These are phyloP conservation scores for Lasiosphaeria ovina DNA, from an alignment of 495 filamentous ascomycete species.

Conservation along the genomic window DNA sequence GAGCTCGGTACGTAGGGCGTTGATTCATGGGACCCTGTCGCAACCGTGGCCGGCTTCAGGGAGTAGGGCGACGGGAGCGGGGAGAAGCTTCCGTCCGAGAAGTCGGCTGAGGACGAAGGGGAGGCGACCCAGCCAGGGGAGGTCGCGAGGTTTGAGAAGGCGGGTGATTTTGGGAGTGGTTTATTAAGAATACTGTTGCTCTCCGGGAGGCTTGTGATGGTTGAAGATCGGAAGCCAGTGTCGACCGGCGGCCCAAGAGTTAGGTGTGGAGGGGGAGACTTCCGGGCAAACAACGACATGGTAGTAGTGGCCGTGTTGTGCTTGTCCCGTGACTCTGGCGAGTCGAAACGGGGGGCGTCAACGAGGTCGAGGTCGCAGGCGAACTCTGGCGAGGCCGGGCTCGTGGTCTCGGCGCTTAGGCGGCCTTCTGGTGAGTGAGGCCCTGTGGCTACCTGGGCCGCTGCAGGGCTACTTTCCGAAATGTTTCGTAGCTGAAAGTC, in stretches of 20 bases:
- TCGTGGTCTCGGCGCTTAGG: constrained; percentile 37
- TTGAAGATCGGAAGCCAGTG: constrained; percentile 25
- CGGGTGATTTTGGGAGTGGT: constrained; percentile 52
- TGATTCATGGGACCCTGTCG: constrained; percentile 38
- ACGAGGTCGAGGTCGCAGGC: constrained; percentile 32
- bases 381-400: constrained; percentile 33
- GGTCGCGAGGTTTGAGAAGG: constrained; percentile 48
- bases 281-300: constrained; percentile 46
- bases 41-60: constrained; percentile 32
- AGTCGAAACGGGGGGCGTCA: constrained; percentile 9
- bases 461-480: constrained; percentile 35
- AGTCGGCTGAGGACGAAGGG: constrained; percentile 45
- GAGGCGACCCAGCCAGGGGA: constrained; percentile 54
- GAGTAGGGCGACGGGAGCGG: constrained; percentile 48
- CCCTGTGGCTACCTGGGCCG: constrained; percentile 34
- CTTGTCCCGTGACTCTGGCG: constrained; percentile 23
- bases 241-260: constrained; percentile 36
- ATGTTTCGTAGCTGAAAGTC: constrained; percentile 36
- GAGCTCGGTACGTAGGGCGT: constrained; percentile 35
- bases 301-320: constrained; percentile 31
- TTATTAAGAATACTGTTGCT: constrained; percentile 43
- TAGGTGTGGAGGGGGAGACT: constrained; percentile 50
- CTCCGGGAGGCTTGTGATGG: constrained; percentile 14
- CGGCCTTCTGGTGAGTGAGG: constrained; percentile 32
- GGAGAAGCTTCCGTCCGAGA: constrained; percentile 50